These are phyloP conservation scores for Ramularia endophylla DNA, from an alignment of 2,329 filamentous ascomycete genomes.

Conservation along the genomic window DNA sequence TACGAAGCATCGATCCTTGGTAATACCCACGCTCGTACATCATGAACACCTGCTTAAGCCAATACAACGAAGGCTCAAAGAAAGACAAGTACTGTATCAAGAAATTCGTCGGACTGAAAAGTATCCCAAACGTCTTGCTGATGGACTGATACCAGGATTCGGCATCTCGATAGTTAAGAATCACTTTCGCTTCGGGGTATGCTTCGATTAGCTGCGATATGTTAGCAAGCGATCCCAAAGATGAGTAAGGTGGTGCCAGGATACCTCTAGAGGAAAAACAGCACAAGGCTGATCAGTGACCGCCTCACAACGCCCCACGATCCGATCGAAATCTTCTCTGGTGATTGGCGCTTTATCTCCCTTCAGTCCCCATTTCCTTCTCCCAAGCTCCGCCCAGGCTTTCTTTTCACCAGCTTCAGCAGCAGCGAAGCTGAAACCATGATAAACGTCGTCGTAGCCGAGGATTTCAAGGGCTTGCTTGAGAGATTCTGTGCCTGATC, in stretches of 20 bases:
- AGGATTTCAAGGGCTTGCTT: conserved; percentile 12
- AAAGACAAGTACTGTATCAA: no score
- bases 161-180: conserved; percentile 21
- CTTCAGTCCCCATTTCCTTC: no score
- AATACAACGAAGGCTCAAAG: no score
- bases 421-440: conserved; percentile 11
- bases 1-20: conserved; percentile 5
- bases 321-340: background rate
- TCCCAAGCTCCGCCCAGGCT: background rate
- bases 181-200: conserved; percentile 25
- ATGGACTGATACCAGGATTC: conserved; percentile 11
- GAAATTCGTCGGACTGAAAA: no score
- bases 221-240: no score
- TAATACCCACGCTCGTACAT: conserved; percentile 12
- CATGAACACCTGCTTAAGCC: no score
- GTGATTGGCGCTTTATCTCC: no score
- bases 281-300: conserved; percentile 5
- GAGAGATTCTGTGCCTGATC: conserved; percentile 16
- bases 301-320: conserved; percentile 7
- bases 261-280: no score
- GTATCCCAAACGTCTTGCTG: no score
- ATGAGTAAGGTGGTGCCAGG: no score
- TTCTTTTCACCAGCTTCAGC: background rate
- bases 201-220: no score
- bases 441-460: conserved; percentile 15